Percentiles rank a stretch among this genome's conserved stretches.
Conservation (phyloP, 2,329 filamentous ascomycete species). For the Rachicladosporium sp. region DNA sequence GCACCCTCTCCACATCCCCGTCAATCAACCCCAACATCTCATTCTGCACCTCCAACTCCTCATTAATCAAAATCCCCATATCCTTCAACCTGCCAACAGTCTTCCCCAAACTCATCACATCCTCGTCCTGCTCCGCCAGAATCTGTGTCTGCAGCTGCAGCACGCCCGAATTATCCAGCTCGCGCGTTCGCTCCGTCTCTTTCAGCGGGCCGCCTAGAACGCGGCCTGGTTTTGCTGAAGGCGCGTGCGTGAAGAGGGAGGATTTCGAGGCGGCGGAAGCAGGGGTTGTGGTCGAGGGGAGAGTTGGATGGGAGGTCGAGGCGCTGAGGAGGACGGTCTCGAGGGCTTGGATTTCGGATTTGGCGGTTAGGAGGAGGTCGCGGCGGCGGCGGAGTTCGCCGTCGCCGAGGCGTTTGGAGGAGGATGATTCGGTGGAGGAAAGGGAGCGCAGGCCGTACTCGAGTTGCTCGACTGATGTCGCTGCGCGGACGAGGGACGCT, state of each 20-base stretch:
- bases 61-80: slow-evolving; percentile 64
- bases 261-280: slow-evolving; percentile 20
- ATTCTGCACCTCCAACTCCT: slow-evolving; percentile 60
- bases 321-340: slow-evolving; percentile 56
- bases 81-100: slow-evolving; percentile 63
- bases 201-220: slow-evolving; percentile 58
- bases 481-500: slow-evolving; percentile 56
- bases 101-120: slow-evolving; percentile 54
- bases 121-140: slow-evolving; percentile 63
- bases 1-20: slow-evolving; percentile 52
- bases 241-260: slow-evolving; percentile 21
- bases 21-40: slow-evolving; percentile 56
- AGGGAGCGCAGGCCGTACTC: slow-evolving; percentile 48
- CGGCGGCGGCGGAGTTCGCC: slow-evolving; percentile 61
- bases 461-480: slow-evolving; percentile 49
- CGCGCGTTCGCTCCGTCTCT: slow-evolving; percentile 65
- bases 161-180: slow-evolving; percentile 64
- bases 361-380: slow-evolving; percentile 57
- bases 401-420: slow-evolving; percentile 43
- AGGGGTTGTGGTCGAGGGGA: background rate
- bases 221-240: slow-evolving; percentile 35
- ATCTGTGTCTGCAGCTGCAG: slow-evolving; percentile 61
- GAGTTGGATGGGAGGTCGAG: background rate
- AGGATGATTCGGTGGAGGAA: slow-evolving; percentile 4
- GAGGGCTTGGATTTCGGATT: slow-evolving; percentile 63